A percentile compares a stretch with the other conserved stretches of the same genome.
phyloP scores from a whole-genome alignment of 805 yeast genomes.

The Candida krabiensis region DNA sequence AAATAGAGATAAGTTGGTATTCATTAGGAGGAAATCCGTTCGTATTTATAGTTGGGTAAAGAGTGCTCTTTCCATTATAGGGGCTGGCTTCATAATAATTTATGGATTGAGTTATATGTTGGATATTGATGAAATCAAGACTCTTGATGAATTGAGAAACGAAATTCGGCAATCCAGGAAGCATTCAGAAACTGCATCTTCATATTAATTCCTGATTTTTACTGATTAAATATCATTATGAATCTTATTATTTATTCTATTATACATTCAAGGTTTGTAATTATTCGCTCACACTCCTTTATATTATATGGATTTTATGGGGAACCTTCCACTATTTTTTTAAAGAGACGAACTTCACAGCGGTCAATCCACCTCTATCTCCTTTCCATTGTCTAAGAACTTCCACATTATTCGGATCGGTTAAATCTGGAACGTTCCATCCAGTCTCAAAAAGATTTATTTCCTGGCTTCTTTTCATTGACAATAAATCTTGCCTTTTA shows the following conservation, averaged over 20 bases:
- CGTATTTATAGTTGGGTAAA: constrained; percentile 17
- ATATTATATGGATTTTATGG: too few relatives aligned
- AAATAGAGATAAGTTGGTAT: constrained; percentile 41
- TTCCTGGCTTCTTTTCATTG: constrained; percentile 63
- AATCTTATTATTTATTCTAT: constrained; percentile 3
- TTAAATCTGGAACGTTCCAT: constrained; percentile 66
- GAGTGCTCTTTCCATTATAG: constrained; percentile 30
- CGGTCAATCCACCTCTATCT: constrained; percentile 71
- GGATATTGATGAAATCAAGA: constrained; percentile 16
- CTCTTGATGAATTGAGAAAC: constrained; percentile 7
- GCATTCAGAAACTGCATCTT: too few relatives aligned
- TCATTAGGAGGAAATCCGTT: constrained; percentile 32
- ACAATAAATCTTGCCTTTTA: constrained; percentile 65
- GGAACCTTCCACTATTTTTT: constrained; percentile 29
- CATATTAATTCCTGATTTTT: too few relatives aligned
- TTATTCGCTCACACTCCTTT: constrained; percentile 3
- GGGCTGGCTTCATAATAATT: constrained; percentile 26
- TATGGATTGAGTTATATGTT: constrained; percentile 30
- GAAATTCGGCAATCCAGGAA: neutral
- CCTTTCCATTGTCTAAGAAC: constrained; percentile 77
- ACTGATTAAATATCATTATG: too few relatives aligned
- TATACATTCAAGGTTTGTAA: neutral
- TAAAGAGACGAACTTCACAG: constrained; percentile 50
- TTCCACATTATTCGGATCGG: constrained; percentile 57
- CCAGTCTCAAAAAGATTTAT: constrained; percentile 66